Percentiles rank a stretch among this genome's conserved stretches.
phyloP scores from a whole-genome alignment of 1,284 basidiomycete genomes.

The Boletus sp. region DNA sequence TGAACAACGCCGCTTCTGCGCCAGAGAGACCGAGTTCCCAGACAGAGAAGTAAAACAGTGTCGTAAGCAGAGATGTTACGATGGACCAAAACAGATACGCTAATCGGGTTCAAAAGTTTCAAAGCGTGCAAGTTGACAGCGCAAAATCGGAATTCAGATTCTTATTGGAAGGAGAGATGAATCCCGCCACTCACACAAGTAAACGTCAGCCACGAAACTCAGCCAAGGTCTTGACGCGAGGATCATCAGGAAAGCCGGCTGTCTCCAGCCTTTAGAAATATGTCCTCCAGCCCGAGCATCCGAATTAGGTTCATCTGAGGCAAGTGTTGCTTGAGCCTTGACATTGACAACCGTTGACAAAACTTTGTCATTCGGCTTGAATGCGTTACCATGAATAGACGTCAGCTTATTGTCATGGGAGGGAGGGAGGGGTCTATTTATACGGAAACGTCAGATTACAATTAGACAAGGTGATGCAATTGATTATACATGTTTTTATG shows the following conservation, averaged over 20 bases:
- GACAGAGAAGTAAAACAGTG: conserved; percentile 90
- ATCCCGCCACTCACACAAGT: conserved; percentile 45
- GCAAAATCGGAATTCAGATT: conserved; percentile 42
- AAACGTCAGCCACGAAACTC: conserved; percentile 52
- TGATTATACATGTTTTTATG: conserved; percentile 32
- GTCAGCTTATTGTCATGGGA: conserved; percentile 7
- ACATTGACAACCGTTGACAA: neutral
- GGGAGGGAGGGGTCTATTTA: conserved; percentile 21
- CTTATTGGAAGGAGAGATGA: conserved; percentile 26
- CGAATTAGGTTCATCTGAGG: neutral
- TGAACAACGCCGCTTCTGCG: conserved; percentile 68
- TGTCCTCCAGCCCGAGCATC: neutral
- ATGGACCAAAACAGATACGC: conserved; percentile 89
- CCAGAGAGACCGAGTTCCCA: conserved; percentile 86
- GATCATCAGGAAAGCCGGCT: neutral
- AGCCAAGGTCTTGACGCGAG: conserved; percentile 24
- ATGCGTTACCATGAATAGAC: neutral
- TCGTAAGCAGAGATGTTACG: conserved; percentile 78
- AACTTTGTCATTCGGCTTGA: conserved; percentile 1
- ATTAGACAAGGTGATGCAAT: conserved; percentile 23
- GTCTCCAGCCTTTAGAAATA: neutral
- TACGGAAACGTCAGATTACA: conserved; percentile 20
- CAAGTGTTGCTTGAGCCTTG: neutral
- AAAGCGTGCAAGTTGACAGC: neutral
- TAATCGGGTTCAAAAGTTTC: conserved; percentile 32